A percentile compares a stretch with the other conserved stretches of the same genome.
Evolutionary conservation across 805 yeast species (phyloP).

Genomic region (Cyberlindnera mrakii): DNA sequence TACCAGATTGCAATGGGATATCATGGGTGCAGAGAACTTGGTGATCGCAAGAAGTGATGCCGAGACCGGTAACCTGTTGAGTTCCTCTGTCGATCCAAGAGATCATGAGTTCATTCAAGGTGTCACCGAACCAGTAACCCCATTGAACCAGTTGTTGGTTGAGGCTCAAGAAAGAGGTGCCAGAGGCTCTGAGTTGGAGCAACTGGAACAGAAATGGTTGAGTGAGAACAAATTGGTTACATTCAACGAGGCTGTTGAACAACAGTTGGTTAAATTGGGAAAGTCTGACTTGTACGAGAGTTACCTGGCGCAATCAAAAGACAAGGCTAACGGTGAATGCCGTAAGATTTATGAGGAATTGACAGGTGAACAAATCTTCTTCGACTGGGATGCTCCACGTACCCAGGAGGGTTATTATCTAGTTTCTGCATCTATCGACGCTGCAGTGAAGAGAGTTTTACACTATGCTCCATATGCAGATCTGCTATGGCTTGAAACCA

Average conservation of each 20-base stretch:
- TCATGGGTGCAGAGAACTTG: constrained; percentile 53
- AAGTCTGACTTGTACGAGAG: constrained; percentile 23
- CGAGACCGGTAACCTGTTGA: constrained; percentile 45
- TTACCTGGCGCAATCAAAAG: constrained; percentile 16
- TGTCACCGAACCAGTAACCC: constrained; percentile 29
- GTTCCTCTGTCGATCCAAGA: constrained; percentile 45
- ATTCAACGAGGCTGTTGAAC: constrained; percentile 44
- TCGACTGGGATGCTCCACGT: constrained; percentile 57
- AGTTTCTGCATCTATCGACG: constrained; percentile 42
- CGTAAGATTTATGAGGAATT: constrained; percentile 19
- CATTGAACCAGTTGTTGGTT: constrained; percentile 39
- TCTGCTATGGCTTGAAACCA: constrained; percentile 57
- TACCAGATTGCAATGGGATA: constrained; percentile 58
- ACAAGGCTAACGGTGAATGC: constrained; percentile 12
- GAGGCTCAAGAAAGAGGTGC: constrained; percentile 38
- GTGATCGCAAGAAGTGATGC: constrained; percentile 59
- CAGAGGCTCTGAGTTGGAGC: constrained; percentile 28
- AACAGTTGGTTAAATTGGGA: constrained; percentile 16
- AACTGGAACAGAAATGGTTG: constrained; percentile 43
- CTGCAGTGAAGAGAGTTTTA: constrained; percentile 48
- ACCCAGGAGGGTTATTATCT: constrained; percentile 53
- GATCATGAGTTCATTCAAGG: constrained; percentile 56
- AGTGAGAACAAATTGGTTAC: constrained; percentile 35
- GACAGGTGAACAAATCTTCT: constrained; percentile 29
- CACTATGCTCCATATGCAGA: constrained; percentile 55